Percentiles rank a stretch among this genome's conserved stretches.
These are phyloP conservation scores for Cercospora brassicicola DNA, from an alignment of 2,329 filamentous ascomycete species.

Conservation along the genomic window DNA sequence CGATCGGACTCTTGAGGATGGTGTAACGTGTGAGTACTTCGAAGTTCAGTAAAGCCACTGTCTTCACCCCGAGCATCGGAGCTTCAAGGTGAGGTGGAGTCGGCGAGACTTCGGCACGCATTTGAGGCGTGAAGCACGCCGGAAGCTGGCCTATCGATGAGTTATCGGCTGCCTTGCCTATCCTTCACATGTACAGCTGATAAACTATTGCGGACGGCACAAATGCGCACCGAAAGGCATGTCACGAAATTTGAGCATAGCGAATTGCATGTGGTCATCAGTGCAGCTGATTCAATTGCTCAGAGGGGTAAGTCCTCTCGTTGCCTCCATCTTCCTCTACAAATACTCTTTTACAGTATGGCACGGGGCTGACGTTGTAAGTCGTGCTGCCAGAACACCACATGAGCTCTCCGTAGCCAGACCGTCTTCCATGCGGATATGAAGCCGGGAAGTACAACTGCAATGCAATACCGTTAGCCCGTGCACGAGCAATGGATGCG, in stretches of 20 bases:
- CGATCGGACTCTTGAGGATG: neutral
- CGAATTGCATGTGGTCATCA: neutral
- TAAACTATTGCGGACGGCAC: neutral
- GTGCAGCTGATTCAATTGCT: neutral
- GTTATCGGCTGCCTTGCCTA: slow-evolving; percentile 18
- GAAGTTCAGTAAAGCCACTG: neutral
- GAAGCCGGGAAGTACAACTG: no score
- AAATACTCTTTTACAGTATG: no score
- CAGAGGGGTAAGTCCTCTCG: neutral
- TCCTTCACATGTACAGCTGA: neutral
- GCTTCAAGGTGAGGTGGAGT: slow-evolving; percentile 3
- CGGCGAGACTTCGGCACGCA: slow-evolving; percentile 6
- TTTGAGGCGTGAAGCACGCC: neutral
- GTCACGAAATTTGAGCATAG: neutral
- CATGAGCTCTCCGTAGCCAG: no score
- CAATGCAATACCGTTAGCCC: no score
- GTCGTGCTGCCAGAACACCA: no score
- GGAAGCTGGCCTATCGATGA: slow-evolving; percentile 9
- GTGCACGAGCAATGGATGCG: no score
- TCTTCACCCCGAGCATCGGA: slow-evolving; percentile 5
- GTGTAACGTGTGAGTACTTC: neutral
- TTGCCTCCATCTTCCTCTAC: neutral
- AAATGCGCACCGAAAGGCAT: neutral
- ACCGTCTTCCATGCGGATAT: no score
- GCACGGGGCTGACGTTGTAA: no score